phyloP scores from a whole-genome alignment of 2,329 filamentous ascomycete species.

The Achaetomium macrosporum region DNA sequence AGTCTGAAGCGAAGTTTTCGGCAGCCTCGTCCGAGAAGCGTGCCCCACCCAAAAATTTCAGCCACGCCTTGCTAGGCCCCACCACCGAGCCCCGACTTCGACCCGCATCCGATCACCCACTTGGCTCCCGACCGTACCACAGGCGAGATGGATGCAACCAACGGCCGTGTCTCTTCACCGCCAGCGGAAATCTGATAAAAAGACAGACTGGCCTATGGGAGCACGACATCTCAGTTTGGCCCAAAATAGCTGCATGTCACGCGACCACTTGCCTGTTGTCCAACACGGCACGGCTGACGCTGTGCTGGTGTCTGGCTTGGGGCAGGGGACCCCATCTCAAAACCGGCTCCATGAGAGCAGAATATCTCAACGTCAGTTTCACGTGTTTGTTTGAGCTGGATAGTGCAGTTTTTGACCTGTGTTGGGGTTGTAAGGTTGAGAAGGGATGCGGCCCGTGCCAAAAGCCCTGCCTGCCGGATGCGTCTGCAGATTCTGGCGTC shows the following conservation, averaged over 20 bases:
- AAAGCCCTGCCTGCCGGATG: conserved; percentile 2
- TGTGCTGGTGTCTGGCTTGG: not conserved
- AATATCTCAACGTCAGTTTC: not conserved
- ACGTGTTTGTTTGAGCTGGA: not conserved
- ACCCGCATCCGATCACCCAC: conserved; percentile 2
- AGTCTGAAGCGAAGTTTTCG: conserved; percentile 15
- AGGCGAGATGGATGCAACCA: not conserved
- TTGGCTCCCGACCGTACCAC: not conserved
- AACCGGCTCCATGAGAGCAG: too few species aligned
- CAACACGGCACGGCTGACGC: conserved; percentile 3
- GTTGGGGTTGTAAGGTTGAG: too few species aligned
- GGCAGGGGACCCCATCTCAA: not conserved
- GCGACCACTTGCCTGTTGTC: conserved; percentile 16
- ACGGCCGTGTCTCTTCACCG: conserved; percentile 9
- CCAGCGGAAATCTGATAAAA: conserved; percentile 3
- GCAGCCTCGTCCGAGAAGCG: conserved; percentile 17
- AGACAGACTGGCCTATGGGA: conserved; percentile 7
- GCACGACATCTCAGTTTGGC: conserved; percentile 6
- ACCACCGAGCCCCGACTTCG: not conserved
- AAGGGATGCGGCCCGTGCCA: conserved; percentile 1
- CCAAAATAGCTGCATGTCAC: conserved; percentile 11
- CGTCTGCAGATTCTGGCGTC: conserved; percentile 9
- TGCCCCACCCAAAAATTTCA: conserved; percentile 20
- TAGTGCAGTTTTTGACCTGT: not conserved
- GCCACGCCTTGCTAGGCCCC: conserved; percentile 15